phyloP scores from a whole-genome alignment of 2,329 filamentous ascomycete genomes.

The Falciphora oryzae region DNA sequence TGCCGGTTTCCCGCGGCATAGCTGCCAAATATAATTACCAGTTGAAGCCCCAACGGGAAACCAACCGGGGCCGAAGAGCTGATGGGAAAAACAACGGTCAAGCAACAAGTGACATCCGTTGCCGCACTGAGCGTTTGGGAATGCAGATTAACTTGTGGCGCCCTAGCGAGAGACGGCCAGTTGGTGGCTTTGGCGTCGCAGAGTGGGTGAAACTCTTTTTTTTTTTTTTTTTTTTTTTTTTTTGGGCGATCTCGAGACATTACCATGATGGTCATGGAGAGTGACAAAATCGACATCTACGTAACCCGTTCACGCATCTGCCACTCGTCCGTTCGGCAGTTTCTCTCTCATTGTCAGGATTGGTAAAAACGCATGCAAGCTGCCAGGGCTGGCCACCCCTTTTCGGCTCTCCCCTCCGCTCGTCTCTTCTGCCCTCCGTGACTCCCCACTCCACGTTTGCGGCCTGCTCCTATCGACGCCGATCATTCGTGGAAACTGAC shows the following conservation, averaged over 20 bases:
- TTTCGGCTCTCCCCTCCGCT: neutral
- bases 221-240: too few species aligned
- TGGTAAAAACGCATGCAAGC: too few species aligned
- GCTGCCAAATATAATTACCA: too few species aligned
- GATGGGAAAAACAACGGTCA: neutral
- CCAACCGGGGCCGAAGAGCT: too few species aligned
- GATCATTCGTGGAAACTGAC: neutral
- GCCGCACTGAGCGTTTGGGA: neutral
- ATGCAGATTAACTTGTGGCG: neutral
- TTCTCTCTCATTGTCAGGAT: too few species aligned
- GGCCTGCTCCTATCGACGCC: too few species aligned
- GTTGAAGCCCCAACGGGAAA: neutral
- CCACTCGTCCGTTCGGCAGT: too few species aligned
- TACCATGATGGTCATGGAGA: neutral
- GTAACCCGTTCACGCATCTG: neutral
- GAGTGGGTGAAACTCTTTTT: neutral
- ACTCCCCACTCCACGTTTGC: too few species aligned
- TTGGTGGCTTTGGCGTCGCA: neutral
- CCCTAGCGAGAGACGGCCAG: neutral
- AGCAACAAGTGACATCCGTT: neutral
- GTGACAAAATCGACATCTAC: neutral
- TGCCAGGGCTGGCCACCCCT: neutral
- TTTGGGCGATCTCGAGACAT: neutral
- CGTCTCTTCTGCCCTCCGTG: too few species aligned
- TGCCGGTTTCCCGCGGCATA: too few species aligned